Percentiles rank a stretch among this genome's conserved stretches.
These are phyloP conservation scores for Aspergillus quadricinctus DNA, from an alignment of 2,329 filamentous ascomycete genomes.

Conservation along the genomic window DNA sequence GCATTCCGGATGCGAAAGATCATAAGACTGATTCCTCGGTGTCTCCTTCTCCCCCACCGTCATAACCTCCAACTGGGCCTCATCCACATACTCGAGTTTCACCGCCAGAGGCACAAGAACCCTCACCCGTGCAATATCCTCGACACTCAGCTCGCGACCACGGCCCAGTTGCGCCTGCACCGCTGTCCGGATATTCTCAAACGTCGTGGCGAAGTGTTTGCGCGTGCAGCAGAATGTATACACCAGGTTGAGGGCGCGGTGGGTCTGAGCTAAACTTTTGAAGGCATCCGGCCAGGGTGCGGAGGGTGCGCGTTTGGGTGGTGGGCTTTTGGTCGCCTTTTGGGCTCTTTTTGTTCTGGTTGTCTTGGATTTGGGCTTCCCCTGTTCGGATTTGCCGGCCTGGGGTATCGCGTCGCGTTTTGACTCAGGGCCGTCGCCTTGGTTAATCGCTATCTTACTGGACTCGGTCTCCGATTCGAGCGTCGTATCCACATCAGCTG, in stretches of 20 bases:
- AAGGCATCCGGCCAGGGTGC: conserved; percentile 73
- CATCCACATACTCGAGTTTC: conserved; percentile 81
- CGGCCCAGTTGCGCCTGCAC: conserved; percentile 76
- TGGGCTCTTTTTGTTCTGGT: conserved; percentile 3
- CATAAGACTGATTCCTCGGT: conserved; percentile 52
- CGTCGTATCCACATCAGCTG: not conserved
- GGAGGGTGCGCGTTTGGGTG: conserved; percentile 23
- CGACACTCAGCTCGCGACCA: conserved; percentile 57
- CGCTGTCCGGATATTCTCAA: conserved; percentile 78
- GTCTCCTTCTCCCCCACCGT: conserved; percentile 54
- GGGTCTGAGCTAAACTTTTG: conserved; percentile 66
- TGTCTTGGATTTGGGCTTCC: conserved; percentile 3
- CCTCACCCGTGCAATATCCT: conserved; percentile 79
- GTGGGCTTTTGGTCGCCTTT: conserved; percentile 1
- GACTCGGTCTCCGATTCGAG: not conserved
- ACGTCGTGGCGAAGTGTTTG: conserved; percentile 87
- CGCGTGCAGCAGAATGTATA: conserved; percentile 93
- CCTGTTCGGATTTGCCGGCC: not conserved
- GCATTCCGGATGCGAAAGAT: conserved; percentile 44
- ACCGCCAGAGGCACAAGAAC: conserved; percentile 72
- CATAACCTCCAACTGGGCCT: conserved; percentile 75
- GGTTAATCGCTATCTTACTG: not conserved
- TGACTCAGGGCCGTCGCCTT: not conserved
- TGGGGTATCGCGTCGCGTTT: not conserved
- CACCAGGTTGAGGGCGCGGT: conserved; percentile 83